These are phyloP conservation scores for Leptosphaerulina australis DNA, from an alignment of 2,329 filamentous ascomycete genomes.

Conservation along the genomic window DNA sequence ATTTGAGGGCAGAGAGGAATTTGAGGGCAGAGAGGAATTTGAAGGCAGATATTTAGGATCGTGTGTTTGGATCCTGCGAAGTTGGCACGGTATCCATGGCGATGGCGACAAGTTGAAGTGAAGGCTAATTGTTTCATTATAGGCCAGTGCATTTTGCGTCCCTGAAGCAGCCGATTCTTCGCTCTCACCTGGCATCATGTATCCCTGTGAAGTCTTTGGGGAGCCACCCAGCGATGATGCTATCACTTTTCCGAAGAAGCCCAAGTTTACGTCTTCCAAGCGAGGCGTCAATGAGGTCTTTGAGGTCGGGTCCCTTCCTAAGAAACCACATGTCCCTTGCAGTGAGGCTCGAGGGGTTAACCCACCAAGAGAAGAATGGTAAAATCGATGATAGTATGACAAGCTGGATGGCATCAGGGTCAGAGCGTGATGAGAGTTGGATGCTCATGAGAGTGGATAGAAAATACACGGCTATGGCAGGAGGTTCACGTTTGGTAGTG, in stretches of 20 bases:
- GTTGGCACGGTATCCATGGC: neutral
- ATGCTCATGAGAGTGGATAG: too few species aligned
- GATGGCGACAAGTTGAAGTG: slow-evolving; percentile 2
- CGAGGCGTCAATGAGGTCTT: slow-evolving; percentile 4
- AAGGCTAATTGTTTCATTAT: neutral
- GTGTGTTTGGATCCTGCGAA: too few species aligned
- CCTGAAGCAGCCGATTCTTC: neutral
- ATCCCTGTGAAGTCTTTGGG: too few species aligned
- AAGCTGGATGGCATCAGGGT: slow-evolving; percentile 1
- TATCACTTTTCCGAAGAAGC: slow-evolving; percentile 1
- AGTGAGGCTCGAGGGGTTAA: too few species aligned
- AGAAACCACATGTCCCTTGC: slow-evolving; percentile 11
- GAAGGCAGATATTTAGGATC: too few species aligned
- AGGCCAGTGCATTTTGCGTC: neutral
- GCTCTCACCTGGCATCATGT: neutral
- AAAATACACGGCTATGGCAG: too few species aligned
- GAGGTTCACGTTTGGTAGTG: neutral
- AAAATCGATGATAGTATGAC: slow-evolving; percentile 1
- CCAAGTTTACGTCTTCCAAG: slow-evolving; percentile 12
- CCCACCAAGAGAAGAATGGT: slow-evolving; percentile 6
- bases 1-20: too few species aligned
- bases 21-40: too few species aligned
- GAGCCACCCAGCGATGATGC: slow-evolving; percentile 18
- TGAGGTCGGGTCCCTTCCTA: slow-evolving; percentile 7
- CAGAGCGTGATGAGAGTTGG: slow-evolving; percentile 7